Evolutionary conservation across 257 asterid genomes (phyloP), one percentile per base, ranked within the genome.

Genomic region (Lycium barbarum): DNA sequence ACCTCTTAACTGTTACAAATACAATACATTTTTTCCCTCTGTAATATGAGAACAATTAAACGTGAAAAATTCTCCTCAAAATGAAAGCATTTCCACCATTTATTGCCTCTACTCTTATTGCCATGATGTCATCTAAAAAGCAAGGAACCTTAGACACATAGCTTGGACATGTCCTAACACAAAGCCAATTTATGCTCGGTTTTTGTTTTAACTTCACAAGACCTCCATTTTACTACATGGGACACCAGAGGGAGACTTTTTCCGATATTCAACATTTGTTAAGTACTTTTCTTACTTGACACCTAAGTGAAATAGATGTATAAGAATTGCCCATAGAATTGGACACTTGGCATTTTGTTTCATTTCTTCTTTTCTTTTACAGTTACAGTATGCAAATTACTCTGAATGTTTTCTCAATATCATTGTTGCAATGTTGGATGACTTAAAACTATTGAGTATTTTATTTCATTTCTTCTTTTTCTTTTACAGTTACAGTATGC

Each of bases 241-340:
- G 36, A 43, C 57, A 4, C 36, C 18, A 71, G 10, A 43, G 57
- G 36, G 36, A 17, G 17, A 43, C 1, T 20, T 71, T 18, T 71
- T 18, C 79, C 55, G 18, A 71, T 71, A 68, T 71, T 71, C 13
- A 17, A 43, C 79, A 71, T 71, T 71, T 43, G 8, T 43, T 10
- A 71, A 43, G 79, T 72, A n/a, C 80, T 45, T 72, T 72, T 45
- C 18, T 45, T n/a, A 45, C 80, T 45, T 72, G 80, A 55, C 18
- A 15, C 61, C 18, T 55, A 55, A 55, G 61, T 15, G n/a, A 15
- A 55, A 55, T 49, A 15, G 61, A 55, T 55, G 61, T 49, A 55
- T 5, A 55, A 14, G 1, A 14, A 12, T 13, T 55, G 61, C 2
- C 6, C 17, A 55, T 55, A 2, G 61, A 55, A 55, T 5, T 12